Evolutionary conservation across 1,139 yeast species (phyloP), one percentile per base, ranked within the genome.

Genomic region (Taphrina wiesneri): DNA sequence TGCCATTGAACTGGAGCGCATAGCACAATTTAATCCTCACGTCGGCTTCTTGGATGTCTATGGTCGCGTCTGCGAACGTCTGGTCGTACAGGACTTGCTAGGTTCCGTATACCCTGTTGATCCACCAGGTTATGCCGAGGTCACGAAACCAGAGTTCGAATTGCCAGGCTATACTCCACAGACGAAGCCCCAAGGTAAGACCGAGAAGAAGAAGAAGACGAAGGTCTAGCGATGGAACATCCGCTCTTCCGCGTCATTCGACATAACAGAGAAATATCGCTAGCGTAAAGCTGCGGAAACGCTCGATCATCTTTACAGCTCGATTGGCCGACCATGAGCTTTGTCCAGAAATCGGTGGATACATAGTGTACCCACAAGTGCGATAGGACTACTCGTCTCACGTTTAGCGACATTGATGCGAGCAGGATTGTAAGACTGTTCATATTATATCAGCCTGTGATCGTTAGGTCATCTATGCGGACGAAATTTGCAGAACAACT

Each of bases 1-100:
- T 52, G 56, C 56, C 26, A 52, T 52, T 19, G 56, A 52, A 28
- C 56, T 52, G 4, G 56, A 52, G 19, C 7, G 56, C 5, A 34
- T 52, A 23, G 19, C 36, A 17, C 41, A 52, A 34, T 52, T 52
- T 45, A 52, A 52, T 21, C 56, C 56, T 5, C 56, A 52, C 26
- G 56, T 52, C 28, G 56, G 56, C n/a, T 52, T 32, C 26, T 32
- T 52, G n/a, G 56, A 52, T 17, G 56, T 52, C 46, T 45, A 52
- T 19, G 56, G 56, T 7, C 56, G 56, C 7, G 56, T 52, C 26
- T 34, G 41, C 28, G 56, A 52, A 23, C 41, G 56, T 1, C 34
- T 32, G 45, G 34, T 28, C 7, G 56, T 52, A 13, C 56, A 52
- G 34, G 56, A 52, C 34, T 34, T 52, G 45, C 17, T 52, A n/a